A percentile compares a stretch with the other conserved stretches of the same genome.
phyloP scores from a whole-genome alignment of 2,329 filamentous ascomycete species.

The Sporothrix brasiliensis region DNA sequence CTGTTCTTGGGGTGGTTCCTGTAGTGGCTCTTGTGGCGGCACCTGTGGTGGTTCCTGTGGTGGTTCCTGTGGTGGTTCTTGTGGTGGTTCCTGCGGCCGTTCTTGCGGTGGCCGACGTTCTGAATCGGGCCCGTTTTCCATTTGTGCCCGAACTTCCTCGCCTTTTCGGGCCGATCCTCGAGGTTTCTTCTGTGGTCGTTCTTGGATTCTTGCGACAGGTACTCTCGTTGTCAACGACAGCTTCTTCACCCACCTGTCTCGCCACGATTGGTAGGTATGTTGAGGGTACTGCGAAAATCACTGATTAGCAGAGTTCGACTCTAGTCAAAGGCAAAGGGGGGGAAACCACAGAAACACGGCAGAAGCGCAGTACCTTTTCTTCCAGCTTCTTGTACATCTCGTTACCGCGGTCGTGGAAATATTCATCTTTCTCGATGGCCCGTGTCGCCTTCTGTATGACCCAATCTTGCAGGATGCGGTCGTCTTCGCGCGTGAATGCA shows the following conservation, averaged over 20 bases:
- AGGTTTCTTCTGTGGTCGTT: neutral
- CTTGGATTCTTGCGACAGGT: neutral
- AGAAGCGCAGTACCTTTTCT: constrained; percentile 36
- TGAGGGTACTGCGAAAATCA: constrained; percentile 40
- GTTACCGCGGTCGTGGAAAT: constrained; percentile 37
- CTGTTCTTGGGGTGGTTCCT: neutral
- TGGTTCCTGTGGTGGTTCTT: neutral
- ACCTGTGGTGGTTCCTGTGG: too few relatives aligned
- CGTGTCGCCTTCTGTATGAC: constrained; percentile 36
- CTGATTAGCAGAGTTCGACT: neutral
- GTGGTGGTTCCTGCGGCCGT: too few relatives aligned
- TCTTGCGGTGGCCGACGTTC: too few relatives aligned
- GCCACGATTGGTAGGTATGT: constrained; percentile 43
- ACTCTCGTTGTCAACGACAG: neutral
- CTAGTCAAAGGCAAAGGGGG: neutral
- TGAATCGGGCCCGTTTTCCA: too few relatives aligned
- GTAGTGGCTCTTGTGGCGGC: neutral
- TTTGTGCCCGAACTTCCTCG: too few relatives aligned
- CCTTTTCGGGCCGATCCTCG: neutral
- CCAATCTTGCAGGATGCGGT: constrained; percentile 41
- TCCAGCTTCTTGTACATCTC: constrained; percentile 44
- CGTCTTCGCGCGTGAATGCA: constrained; percentile 44
- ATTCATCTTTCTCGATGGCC: neutral
- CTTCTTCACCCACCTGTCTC: constrained; percentile 34
- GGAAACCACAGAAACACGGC: neutral